Evolutionary conservation across 768 basidiomycete genomes (phyloP).

Genomic region (Amanita thiersii): DNA sequence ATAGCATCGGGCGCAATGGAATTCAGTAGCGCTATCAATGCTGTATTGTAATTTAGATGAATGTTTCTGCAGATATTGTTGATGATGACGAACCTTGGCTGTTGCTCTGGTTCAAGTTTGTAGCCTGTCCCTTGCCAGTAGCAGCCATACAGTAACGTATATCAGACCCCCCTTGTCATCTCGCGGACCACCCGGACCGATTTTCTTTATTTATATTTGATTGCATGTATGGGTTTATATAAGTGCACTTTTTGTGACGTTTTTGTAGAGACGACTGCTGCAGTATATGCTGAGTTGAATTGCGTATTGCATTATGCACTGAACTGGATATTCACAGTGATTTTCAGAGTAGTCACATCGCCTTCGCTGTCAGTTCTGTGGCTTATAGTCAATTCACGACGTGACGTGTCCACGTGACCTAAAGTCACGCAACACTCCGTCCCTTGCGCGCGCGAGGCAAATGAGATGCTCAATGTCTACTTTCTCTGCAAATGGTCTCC

Average conservation of each 20-base stretch:
- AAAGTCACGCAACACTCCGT: constrained; percentile 3
- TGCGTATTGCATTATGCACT: no score
- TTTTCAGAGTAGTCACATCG: no score
- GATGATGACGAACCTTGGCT: constrained; percentile 18
- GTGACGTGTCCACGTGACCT: constrained; percentile 12
- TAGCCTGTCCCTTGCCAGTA: constrained; percentile 12
- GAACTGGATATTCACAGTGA: no score
- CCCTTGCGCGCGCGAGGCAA: not conserved
- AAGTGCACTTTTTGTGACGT: no score
- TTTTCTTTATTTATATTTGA: not conserved
- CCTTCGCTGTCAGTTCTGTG: no score
- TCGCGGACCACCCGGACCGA: no score
- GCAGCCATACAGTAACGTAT: not conserved
- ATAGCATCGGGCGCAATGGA: constrained; percentile 27
- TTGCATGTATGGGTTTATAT: no score
- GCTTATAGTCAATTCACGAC: no score
- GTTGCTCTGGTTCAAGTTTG: constrained; percentile 20
- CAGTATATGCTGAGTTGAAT: no score
- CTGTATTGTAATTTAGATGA: constrained; percentile 15
- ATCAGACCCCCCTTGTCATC: not conserved
- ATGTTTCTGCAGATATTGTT: not conserved
- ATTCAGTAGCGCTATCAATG: constrained; percentile 31
- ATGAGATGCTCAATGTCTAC: constrained; percentile 11
- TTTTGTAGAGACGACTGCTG: no score
- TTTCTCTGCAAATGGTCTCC: constrained; percentile 21